phyloP scores from a whole-genome alignment of 73 alveolate genomes.

The Paramecium sonneborni region DNA sequence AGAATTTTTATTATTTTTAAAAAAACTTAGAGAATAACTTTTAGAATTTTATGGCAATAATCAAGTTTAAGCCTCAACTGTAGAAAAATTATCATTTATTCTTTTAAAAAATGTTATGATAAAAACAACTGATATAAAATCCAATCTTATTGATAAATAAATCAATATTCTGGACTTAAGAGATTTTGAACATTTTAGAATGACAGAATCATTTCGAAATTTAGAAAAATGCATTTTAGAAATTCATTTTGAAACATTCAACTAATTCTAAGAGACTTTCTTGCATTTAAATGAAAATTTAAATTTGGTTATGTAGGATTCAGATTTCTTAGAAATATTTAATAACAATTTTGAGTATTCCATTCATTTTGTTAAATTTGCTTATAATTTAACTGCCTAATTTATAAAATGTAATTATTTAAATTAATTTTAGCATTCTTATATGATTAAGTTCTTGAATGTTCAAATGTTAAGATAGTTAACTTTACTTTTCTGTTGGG shows the following conservation, averaged over 20 bases:
- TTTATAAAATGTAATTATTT: slow-evolving; percentile 12
- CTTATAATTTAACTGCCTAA: neutral
- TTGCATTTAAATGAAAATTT: slow-evolving; percentile 34
- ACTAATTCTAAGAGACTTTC: slow-evolving; percentile 38
- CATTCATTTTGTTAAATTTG: slow-evolving; percentile 11
- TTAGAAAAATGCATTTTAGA: slow-evolving; percentile 32
- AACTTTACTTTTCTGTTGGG: slow-evolving; percentile 24
- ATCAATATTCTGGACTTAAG: slow-evolving; percentile 15
- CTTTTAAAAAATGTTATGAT: slow-evolving; percentile 28
- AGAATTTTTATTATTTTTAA: slow-evolving; percentile 2
- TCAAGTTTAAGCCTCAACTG: neutral
- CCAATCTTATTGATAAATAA: neutral
- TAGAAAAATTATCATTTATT: neutral
- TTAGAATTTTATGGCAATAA: slow-evolving; percentile 6
- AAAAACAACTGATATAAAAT: slow-evolving; percentile 29
- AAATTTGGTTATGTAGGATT: slow-evolving; percentile 20
- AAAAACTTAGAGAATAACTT: neutral
- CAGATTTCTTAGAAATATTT: slow-evolving; percentile 50
- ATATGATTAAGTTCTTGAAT: slow-evolving; percentile 42
- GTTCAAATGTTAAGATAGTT: slow-evolving; percentile 7
- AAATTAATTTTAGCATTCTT: neutral
- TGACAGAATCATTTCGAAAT: slow-evolving; percentile 43
- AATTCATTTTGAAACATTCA: slow-evolving; percentile 55
- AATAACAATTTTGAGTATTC: slow-evolving; percentile 44
- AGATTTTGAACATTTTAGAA: slow-evolving; percentile 47